Percentiles rank a stretch among this genome's conserved stretches.
These are phyloP conservation scores for Tolypocladium tundrense DNA, from an alignment of 2,329 filamentous ascomycete genomes.

Conservation along the genomic window DNA sequence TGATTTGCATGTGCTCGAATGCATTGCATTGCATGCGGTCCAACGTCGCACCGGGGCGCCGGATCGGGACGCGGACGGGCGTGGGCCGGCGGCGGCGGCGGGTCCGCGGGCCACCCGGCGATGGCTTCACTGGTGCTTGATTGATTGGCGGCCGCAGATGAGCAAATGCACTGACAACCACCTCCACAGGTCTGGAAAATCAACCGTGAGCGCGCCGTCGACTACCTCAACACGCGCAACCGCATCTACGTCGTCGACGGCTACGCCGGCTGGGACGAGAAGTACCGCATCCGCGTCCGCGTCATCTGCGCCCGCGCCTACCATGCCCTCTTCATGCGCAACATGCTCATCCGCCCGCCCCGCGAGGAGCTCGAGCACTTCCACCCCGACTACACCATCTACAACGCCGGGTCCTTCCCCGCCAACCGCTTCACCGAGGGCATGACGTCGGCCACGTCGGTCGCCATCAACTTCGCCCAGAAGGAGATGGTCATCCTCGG, in stretches of 20 bases:
- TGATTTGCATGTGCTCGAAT: not conserved
- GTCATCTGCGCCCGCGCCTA: slow-evolving; percentile 98
- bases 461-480: slow-evolving; percentile 97
- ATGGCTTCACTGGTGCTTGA: not conserved
- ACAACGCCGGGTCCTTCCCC: slow-evolving; percentile 97
- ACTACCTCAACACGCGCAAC: slow-evolving; percentile 98
- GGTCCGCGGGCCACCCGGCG: not conserved
- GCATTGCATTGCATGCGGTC: not conserved
- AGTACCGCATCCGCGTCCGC: slow-evolving; percentile 94
- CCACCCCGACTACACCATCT: slow-evolving; percentile 99
- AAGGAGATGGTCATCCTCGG: slow-evolving; percentile 99
- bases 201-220: slow-evolving; percentile 96
- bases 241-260: slow-evolving; percentile 98
- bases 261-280: slow-evolving; percentile 96
- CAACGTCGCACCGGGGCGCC: not conserved
- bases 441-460: slow-evolving; percentile 97
- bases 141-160: slow-evolving; percentile 6
- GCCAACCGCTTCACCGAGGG: slow-evolving; percentile 96
- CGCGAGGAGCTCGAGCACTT: slow-evolving; percentile 92
- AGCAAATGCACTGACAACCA: not conserved
- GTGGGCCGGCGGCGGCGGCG: too few species aligned
- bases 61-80: not conserved
- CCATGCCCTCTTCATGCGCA: slow-evolving; percentile 99
- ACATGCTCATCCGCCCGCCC: slow-evolving; percentile 96
- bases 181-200: slow-evolving; percentile 88